phyloP scores from a whole-genome alignment of 177 flowering plant species.

The Vitis hybrid region DNA sequence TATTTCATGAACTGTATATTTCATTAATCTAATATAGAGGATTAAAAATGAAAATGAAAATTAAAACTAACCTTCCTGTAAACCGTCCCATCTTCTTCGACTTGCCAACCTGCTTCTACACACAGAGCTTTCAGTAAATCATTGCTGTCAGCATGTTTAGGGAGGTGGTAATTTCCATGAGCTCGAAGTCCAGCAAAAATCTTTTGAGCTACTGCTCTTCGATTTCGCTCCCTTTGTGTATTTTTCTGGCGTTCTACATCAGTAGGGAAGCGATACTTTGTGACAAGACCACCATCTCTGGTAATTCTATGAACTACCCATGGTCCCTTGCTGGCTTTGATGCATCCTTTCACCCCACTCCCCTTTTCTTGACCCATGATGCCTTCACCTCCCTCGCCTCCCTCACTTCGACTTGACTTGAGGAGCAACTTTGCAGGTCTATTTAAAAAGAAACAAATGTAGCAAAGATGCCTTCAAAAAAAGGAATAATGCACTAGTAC shows the following conservation, averaged over 20 bases:
- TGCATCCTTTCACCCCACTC: constrained; percentile 33
- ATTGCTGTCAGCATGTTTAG: constrained; percentile 43
- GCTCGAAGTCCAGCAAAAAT: constrained; percentile 46
- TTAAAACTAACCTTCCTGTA: constrained; percentile 27
- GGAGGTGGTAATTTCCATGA: constrained; percentile 46
- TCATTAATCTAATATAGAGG: not conserved
- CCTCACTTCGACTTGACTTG: too few species aligned
- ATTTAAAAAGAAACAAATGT: too few species aligned
- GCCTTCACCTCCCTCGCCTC: not conserved
- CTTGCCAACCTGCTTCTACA: constrained; percentile 54
- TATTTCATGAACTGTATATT: not conserved
- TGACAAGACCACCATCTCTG: constrained; percentile 26
- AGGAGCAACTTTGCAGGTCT: too few species aligned
- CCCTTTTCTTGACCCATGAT: constrained; percentile 4
- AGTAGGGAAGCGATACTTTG: constrained; percentile 37
- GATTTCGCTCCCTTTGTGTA: constrained; percentile 35
- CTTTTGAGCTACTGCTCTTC: constrained; percentile 32
- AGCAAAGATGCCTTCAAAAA: too few species aligned
- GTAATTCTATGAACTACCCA: constrained; percentile 44
- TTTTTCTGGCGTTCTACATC: constrained; percentile 40
- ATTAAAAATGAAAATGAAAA: not conserved
- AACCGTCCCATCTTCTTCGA: constrained; percentile 49
- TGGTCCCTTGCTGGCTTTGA: constrained; percentile 37
- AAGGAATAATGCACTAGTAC: too few species aligned
- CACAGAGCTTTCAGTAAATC: constrained; percentile 48